A percentile compares a stretch with the other conserved stretches of the same genome.
Evolutionary conservation across 306 rosid genomes (phyloP).

Genomic region (Ochetophila trinervis): DNA sequence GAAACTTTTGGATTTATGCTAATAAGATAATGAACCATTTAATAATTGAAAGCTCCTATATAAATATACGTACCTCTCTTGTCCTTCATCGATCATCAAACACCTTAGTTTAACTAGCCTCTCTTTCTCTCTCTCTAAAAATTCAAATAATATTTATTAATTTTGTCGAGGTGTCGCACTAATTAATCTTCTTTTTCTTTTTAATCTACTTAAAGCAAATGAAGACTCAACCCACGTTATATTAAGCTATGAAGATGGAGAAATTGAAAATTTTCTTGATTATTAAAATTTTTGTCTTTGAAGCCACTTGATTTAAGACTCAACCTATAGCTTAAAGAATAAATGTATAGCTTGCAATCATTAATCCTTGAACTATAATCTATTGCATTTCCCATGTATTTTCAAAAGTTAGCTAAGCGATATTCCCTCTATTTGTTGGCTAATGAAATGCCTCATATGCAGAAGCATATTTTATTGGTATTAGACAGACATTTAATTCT

Average conservation of each 20-base stretch:
- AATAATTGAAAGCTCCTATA: background rate
- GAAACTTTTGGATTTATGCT: slow-evolving; percentile 32
- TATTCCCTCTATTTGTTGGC: slow-evolving; percentile 43
- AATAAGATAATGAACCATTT: slow-evolving; percentile 16
- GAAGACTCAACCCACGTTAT: slow-evolving; percentile 3
- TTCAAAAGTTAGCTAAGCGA: slow-evolving; percentile 21
- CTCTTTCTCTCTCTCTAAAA: too few species aligned
- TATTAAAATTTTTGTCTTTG: slow-evolving; percentile 2
- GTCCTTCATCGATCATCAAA: slow-evolving; percentile 19
- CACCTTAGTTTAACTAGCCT: background rate
- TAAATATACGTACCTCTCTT: slow-evolving; percentile 3
- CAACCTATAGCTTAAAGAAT: background rate
- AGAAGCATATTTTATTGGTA: background rate
- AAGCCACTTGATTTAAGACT: background rate
- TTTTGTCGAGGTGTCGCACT: too few species aligned
- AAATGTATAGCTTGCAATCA: slow-evolving; percentile 31
- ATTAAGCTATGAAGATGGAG: slow-evolving; percentile 13
- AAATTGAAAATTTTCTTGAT: background rate
- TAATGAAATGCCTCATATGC: slow-evolving; percentile 7
- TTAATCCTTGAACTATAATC: slow-evolving; percentile 24
- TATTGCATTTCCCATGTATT: slow-evolving; percentile 21
- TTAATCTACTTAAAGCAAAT: too few species aligned
- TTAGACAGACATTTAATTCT: slow-evolving; percentile 4
- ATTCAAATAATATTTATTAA: too few species aligned
- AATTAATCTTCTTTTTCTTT: too few species aligned